Base-by-base conservation (phyloP, 495 filamentous ascomycete species). In the Podospora didyma region DNA sequence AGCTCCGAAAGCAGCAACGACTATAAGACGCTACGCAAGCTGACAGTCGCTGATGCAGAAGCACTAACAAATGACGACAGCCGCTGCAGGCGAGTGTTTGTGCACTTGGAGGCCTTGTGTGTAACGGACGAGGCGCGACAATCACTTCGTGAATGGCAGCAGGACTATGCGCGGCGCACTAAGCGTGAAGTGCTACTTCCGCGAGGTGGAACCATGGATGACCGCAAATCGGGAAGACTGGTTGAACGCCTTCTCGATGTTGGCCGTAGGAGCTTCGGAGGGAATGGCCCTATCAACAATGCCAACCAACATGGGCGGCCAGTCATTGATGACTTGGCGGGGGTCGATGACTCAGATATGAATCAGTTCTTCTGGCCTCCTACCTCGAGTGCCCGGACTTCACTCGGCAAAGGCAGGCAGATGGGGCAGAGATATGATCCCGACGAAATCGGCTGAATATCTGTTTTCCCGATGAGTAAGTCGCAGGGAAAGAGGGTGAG, bases 131-230 rank as follows among this genome's bases (percentile, higher is more conserved):
- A 78, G 39, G 81, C 83, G 17, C 73, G 68, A 20, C 45, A 46
- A 2, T 83, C 80, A 39, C 60, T 86, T 31, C 67, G 64, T 21
- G 54, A 51, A 10, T 85, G 75, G 67, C 78, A 77, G 54, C 62
- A 74, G 17, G 51, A 24, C 12, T 84, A 78, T 64, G 73, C 78
- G 31, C 64, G 69, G 10, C 46, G 47, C 7, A 62, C 61, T 35
- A 46, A 62, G 1, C 57, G 62, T 21, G 44, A 55, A 23, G 24
- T 21, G 0, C 49, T 74, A 5, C 62, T 77, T 0, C 75, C 75
- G 4, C 16, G 31, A 1, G 74, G 70, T 14, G 67, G 65, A 11
- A 62, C 60, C 24, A 70, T 70, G 71, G 48, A 64, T 10, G 62
- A 57, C 22, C 28, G 20, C 20, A 23, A 14, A 14, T 7, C n/a